Conservation (phyloP, 257 asterid genomes). For the Ehretia macrophylla region DNA sequence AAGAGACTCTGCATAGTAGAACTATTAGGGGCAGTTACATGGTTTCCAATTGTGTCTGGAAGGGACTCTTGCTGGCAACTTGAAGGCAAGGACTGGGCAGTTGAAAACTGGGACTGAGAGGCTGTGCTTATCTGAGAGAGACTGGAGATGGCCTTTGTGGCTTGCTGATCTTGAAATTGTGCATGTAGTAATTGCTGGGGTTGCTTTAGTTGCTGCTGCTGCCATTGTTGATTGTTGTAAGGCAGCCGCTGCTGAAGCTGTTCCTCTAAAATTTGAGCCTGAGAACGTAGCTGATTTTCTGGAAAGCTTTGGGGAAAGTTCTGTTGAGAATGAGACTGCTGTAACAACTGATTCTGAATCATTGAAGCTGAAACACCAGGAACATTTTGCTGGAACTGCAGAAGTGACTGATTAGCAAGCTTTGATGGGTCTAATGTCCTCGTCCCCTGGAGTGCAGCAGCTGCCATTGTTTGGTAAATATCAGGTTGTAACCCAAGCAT, state of each 20-base stretch:
- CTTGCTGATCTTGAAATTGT: slow-evolving; percentile 48
- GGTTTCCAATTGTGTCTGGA: slow-evolving; percentile 55
- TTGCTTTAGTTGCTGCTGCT: slow-evolving; percentile 36
- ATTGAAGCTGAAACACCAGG: slow-evolving; percentile 49
- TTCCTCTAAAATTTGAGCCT: slow-evolving; percentile 78
- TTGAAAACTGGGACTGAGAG: slow-evolving; percentile 50
- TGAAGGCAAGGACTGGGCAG: slow-evolving; percentile 42
- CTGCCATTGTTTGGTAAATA: slow-evolving; percentile 71
- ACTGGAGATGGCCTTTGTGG: slow-evolving; percentile 32
- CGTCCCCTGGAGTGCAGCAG: slow-evolving; percentile 50
- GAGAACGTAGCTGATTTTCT: slow-evolving; percentile 53
- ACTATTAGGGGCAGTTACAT: slow-evolving; percentile 41
- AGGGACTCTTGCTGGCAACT: slow-evolving; percentile 56
- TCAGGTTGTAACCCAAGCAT: slow-evolving; percentile 71
- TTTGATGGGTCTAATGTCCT: slow-evolving; percentile 58
- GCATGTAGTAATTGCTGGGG: slow-evolving; percentile 37
- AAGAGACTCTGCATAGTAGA: slow-evolving; percentile 58
- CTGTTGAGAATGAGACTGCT: slow-evolving; percentile 53
- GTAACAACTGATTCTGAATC: slow-evolving; percentile 61
- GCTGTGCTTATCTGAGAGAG: slow-evolving; percentile 39
- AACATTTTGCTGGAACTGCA: slow-evolving; percentile 59
- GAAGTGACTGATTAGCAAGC: slow-evolving; percentile 49
- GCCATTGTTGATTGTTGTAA: slow-evolving; percentile 44
- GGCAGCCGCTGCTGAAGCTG: slow-evolving; percentile 48
- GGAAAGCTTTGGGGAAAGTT: slow-evolving; percentile 53